A percentile compares a stretch with the other conserved stretches of the same genome.
phyloP scores from a whole-genome alignment of 305 asterid species.

The Fraxinus ornus region DNA sequence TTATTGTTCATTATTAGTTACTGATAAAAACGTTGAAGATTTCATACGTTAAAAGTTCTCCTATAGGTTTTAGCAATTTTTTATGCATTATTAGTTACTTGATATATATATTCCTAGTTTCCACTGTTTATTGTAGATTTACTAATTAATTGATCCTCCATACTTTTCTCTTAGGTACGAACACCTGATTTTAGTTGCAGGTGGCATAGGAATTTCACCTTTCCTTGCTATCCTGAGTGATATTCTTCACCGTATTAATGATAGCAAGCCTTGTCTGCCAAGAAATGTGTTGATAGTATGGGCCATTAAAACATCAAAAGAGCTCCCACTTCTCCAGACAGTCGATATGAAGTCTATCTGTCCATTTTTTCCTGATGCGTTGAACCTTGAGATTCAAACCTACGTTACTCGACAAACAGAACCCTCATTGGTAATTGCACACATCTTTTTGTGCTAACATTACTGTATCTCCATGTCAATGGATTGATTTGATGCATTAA shows the following conservation, averaged over 20 bases:
- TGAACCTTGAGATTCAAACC: slow-evolving; percentile 71
- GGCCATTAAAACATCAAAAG: slow-evolving; percentile 69
- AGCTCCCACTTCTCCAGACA: slow-evolving; percentile 73
- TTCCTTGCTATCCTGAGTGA: slow-evolving; percentile 81
- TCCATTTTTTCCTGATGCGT: slow-evolving; percentile 47
- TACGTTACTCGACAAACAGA: slow-evolving; percentile 71
- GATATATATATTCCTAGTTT: background rate
- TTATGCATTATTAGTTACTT: background rate
- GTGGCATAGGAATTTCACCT: slow-evolving; percentile 89
- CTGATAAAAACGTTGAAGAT: background rate
- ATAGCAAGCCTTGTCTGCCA: slow-evolving; percentile 57
- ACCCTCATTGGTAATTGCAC: slow-evolving; percentile 59
- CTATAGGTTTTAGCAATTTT: background rate
- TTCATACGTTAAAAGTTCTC: background rate
- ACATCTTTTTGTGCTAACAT: background rate
- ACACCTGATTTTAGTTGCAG: slow-evolving; percentile 80
- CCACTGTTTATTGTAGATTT: background rate
- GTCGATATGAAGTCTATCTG: slow-evolving; percentile 55
- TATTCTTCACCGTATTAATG: slow-evolving; percentile 56
- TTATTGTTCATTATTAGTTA: background rate
- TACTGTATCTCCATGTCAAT: background rate
- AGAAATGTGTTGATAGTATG: slow-evolving; percentile 62
- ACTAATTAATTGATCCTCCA: background rate
- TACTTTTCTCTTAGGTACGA: slow-evolving; percentile 51
- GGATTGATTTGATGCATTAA: background rate